Evolutionary conservation across 1,139 yeast species (phyloP), one percentile per base, ranked within the genome.

Genomic region (Spathaspora sp.): DNA sequence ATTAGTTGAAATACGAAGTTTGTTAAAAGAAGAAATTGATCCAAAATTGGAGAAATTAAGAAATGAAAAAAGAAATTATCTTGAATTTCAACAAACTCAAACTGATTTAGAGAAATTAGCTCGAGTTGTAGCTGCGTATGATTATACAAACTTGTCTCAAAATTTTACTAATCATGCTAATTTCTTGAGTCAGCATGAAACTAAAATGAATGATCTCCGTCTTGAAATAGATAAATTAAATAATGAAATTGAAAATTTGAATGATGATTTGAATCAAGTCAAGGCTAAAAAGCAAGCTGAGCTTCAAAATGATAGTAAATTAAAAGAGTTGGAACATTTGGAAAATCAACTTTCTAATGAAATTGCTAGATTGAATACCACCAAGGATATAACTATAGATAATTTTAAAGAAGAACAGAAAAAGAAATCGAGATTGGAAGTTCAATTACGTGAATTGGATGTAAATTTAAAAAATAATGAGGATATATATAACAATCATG

Each of bases 41-140:
- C 99, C 99, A 4, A 90, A 90, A 60, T 74, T 95, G 43, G 95
- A 87, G 48, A 86, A 86, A 57, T 73, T 91, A 48, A 76, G 95
- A 50, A 77, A 78, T 47, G 97, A 93, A 58, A 91, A 90, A 68
- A 78, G 95, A 55, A 74, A 82, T 26, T 91, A 86, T 59, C 67
- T 91, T 43, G 98, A 91, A 58, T 91, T 77, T 63, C 97, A 93
- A 66, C 90, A 88, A 54, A 81, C 86, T 9, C 93, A 88, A 57
- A 76, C 87, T 8, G 93, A 89, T 56, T 72, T 88, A 51, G 98
- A 93, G 63, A 82, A 85, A 41, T 67, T 86, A 34, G 76, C 86
- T 10, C 78, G 88, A 56, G 77, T 90, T 1, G 86, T 89, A 3
- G 84, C 84, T 38, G 95, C 97, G 3, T 85, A 86, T 61, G 93